Evolutionary conservation across 176 grass and related monocot species (phyloP).

Genomic region (Eremochloa ophiuroides): DNA sequence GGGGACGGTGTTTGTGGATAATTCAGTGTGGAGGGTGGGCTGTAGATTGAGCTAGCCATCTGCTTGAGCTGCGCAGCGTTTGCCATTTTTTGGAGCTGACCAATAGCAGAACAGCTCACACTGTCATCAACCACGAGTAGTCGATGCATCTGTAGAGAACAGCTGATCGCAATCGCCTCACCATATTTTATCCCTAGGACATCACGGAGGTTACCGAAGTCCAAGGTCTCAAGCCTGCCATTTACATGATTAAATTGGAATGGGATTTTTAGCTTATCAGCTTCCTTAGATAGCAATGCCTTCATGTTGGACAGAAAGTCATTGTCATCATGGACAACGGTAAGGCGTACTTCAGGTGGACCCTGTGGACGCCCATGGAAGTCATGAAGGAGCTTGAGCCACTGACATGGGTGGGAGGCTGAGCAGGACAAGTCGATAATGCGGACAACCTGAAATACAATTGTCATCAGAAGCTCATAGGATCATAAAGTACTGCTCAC

Average conservation of each 20-base stretch:
- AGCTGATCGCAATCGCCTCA: constrained; percentile 19
- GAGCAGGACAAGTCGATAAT: constrained; percentile 48
- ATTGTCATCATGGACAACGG: constrained; percentile 31
- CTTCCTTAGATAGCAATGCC: constrained; percentile 23
- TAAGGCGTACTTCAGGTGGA: constrained; percentile 35
- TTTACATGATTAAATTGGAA: constrained; percentile 41
- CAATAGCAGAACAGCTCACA: neutral
- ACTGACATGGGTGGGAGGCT: constrained; percentile 42
- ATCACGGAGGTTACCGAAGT: constrained; percentile 34
- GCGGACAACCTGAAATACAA: constrained; percentile 30
- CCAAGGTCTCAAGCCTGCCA: constrained; percentile 42
- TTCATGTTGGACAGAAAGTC: constrained; percentile 26
- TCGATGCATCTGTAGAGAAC: constrained; percentile 25
- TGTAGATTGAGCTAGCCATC: constrained; percentile 11
- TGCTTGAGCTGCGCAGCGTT: neutral
- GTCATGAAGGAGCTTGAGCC: constrained; percentile 36
- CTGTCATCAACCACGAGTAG: constrained; percentile 29
- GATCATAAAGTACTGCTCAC: neutral
- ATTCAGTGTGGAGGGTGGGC: constrained; percentile 26
- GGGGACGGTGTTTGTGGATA: constrained; percentile 20
- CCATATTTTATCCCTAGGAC: constrained; percentile 31
- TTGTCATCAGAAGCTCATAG: neutral
- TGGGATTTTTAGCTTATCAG: constrained; percentile 15
- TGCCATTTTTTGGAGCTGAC: constrained; percentile 32
- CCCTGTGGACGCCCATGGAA: constrained; percentile 8